Evolutionary conservation across 257 asterid species (phyloP), one percentile per base, ranked within the genome.

Genomic region (Cinchona pubescens): DNA sequence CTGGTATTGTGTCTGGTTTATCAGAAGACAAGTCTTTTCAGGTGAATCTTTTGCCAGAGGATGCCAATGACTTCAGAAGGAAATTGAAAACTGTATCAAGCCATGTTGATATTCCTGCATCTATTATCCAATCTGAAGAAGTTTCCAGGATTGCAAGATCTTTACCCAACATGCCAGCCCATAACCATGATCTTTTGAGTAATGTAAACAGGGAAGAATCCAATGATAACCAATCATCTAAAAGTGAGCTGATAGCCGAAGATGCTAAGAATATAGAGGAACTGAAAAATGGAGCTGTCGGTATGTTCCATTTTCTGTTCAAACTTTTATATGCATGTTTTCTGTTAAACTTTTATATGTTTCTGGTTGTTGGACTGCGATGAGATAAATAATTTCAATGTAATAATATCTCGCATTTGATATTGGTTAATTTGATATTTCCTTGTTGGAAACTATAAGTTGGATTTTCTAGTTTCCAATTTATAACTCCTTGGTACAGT

Each of bases 131-230:
- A 72, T 38, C 80, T 32, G 78, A 83, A 76, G 84, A 74, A 69
- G 77, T 77, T 48, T 37, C 53, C 48, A 83, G 88, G 83, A 78
- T 67, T 75, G 87, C 78, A 49, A 88, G 82, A 80, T 94, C 99
- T 61, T 88, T 92, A 80, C 97, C 99, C 69, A 79, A 67, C 76
- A 78, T 85, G 84, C 83, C 77, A 65, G 72, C 85, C 63, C 77
- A 74, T 32, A 71, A 77, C 60, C 63, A 75, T 85, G 72, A 62
- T 75, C 19, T 32, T 70, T 30, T 63, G 56, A 56, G 68, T 63
- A 48, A 2, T 67, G 64, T 45, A 35, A 67, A 74, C 37, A 59
- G 23, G 48, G 76, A 62, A 38, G 73, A 5, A 51, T 75, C 68
- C 25, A 81, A 74, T 56, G 66, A 76, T 60, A 70, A 49, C 77